Conservation (phyloP, 164 flowering plant genomes). For the Piper longum region DNA sequence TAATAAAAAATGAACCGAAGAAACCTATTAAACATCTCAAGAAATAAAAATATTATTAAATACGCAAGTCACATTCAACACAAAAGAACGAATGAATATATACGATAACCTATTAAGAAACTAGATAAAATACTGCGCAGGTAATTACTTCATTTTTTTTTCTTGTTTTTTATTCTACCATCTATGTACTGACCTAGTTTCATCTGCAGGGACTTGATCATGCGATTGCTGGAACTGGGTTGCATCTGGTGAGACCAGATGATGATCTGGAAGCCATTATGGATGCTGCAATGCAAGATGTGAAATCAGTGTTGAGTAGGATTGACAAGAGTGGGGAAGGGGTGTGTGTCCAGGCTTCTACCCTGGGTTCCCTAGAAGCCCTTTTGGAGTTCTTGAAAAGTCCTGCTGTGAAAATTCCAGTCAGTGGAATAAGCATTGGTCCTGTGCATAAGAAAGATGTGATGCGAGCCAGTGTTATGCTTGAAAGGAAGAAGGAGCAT, state of each 20-base stretch:
- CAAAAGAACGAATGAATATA: no score
- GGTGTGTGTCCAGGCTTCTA: conserved; percentile 98
- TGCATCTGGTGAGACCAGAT: conserved; percentile 75
- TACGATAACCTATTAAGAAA: no score
- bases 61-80: no score
- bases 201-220: conserved; percentile 77
- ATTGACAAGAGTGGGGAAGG: conserved; percentile 95
- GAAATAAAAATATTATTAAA: no score
- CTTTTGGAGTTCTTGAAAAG: conserved; percentile 84
- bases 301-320: conserved; percentile 74
- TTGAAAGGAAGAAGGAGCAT: conserved; percentile 87
- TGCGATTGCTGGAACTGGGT: conserved; percentile 88
- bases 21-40: no score
- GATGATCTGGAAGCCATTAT: conserved; percentile 73
- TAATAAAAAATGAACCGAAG: no score
- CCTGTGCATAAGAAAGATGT: conserved; percentile 98
- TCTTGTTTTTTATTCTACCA: no score
- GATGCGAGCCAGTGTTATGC: conserved; percentile 97
- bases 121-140: no score
- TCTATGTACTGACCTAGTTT: no score
- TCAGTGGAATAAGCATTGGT: conserved; percentile 34
- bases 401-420: conserved; percentile 51
- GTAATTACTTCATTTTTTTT: no score
- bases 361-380: conserved; percentile 97
- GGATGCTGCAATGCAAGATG: conserved; percentile 71